A percentile compares a stretch with the other conserved stretches of the same genome.
Evolutionary conservation across 208 protist genomes (phyloP).

Genomic region (Herpetomonas samuelpessoai): DNA sequence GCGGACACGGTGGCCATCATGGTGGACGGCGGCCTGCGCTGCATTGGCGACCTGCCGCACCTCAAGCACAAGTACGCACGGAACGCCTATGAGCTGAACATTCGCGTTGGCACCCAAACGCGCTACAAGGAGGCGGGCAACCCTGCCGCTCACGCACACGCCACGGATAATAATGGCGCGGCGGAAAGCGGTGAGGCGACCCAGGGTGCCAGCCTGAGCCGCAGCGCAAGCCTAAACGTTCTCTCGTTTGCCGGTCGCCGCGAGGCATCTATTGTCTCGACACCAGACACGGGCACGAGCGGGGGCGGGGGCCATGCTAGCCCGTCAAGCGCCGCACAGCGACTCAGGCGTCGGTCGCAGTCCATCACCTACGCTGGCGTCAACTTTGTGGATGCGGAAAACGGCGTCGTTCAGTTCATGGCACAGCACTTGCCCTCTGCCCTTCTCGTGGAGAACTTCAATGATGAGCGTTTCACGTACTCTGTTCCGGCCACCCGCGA

Average conservation of each 20-base stretch:
- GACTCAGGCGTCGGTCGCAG: neutral
- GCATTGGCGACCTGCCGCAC: slow-evolving; percentile 77
- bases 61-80: slow-evolving; percentile 87
- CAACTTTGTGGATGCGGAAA: slow-evolving; percentile 20
- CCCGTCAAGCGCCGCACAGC: neutral
- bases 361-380: slow-evolving; percentile 26
- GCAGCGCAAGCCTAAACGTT: neutral
- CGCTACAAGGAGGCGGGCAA: no score
- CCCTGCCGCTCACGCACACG: no score
- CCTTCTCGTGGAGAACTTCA: slow-evolving; percentile 34
- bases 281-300: no score
- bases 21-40: slow-evolving; percentile 78
- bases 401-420: slow-evolving; percentile 37
- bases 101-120: slow-evolving; percentile 23
- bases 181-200: neutral
- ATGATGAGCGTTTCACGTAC: slow-evolving; percentile 38
- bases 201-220: neutral
- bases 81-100: slow-evolving; percentile 57
- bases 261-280: no score
- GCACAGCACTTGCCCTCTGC: slow-evolving; percentile 26
- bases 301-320: no score
- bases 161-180: neutral
- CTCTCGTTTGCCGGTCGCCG: no score
- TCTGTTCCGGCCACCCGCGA: slow-evolving; percentile 26
- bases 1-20: slow-evolving; percentile 88